Evolutionary conservation across 164 flowering plant species (phyloP).

Genomic region (Tinospora cordifolia): DNA sequence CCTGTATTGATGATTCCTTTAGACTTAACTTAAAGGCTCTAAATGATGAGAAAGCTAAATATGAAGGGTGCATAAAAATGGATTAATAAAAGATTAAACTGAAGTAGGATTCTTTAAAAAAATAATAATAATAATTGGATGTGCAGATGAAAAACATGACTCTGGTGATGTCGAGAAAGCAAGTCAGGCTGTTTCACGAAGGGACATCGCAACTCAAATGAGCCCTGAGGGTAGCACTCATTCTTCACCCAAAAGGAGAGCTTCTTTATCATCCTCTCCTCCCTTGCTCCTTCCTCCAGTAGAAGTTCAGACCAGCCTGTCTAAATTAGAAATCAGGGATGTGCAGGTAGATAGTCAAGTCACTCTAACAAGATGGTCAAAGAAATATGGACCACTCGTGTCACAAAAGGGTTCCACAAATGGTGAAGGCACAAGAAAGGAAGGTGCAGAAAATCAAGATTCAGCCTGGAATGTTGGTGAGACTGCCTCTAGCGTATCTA

Average conservation of each 20-base stretch:
- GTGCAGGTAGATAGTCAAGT: constrained; percentile 77
- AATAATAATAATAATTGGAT: too few species aligned
- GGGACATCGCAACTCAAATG: constrained; percentile 98
- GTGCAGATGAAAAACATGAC: constrained; percentile 43
- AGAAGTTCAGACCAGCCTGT: constrained; percentile 36
- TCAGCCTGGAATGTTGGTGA: constrained; percentile 66
- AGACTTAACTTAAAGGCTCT: too few species aligned
- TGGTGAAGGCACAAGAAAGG: constrained; percentile 47
- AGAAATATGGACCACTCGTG: constrained; percentile 40
- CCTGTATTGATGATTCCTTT: too few species aligned
- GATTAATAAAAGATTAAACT: too few species aligned
- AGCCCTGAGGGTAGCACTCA: constrained; percentile 64
- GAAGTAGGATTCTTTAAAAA: too few species aligned
- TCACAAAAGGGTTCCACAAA: constrained; percentile 36
- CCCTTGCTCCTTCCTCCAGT: constrained; percentile 38
- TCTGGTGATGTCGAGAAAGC: constrained; percentile 10
- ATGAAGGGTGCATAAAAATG: too few species aligned
- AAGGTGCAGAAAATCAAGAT: constrained; percentile 35
- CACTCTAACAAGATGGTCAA: constrained; percentile 74
- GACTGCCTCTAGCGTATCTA: constrained; percentile 50
- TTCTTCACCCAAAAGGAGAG: constrained; percentile 53
- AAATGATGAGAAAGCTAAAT: too few species aligned
- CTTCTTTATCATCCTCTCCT: constrained; percentile 34
- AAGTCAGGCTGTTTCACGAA: constrained; percentile 51
- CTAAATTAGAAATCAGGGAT: constrained; percentile 66